phyloP scores from a whole-genome alignment of 2,329 filamentous ascomycete genomes.

The Xylariaceae sp. region DNA sequence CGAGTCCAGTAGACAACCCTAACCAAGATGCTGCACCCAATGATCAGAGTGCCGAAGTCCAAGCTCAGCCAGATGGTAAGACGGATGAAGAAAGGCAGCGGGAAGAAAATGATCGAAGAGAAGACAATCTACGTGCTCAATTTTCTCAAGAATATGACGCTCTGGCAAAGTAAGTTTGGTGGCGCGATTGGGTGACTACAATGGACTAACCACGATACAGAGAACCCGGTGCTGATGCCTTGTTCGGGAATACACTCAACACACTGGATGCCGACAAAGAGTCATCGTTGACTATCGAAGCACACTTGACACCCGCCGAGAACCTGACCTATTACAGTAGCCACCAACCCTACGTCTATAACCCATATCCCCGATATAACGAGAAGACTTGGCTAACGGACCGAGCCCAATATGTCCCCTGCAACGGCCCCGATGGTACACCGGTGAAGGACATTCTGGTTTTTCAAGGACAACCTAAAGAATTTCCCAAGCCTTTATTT shows the following conservation, averaged over 20 bases:
- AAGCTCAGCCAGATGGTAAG: constrained; percentile 12
- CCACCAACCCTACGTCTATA: constrained; percentile 60
- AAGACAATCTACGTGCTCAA: constrained; percentile 35
- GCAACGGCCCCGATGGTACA: constrained; percentile 65
- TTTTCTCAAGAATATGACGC: constrained; percentile 46
- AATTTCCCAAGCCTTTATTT: constrained; percentile 63
- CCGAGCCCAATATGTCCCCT: constrained; percentile 63
- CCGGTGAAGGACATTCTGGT: constrained; percentile 64
- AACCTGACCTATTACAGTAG: constrained; percentile 44
- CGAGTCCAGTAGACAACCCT: constrained; percentile 5
- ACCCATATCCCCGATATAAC: constrained; percentile 74
- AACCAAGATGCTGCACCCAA: background rate
- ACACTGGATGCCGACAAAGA: constrained; percentile 46
- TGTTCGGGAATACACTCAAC: constrained; percentile 61
- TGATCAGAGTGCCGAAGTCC: background rate
- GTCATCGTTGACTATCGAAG: constrained; percentile 34
- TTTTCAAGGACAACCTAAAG: constrained; percentile 62
- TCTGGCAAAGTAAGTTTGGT: constrained; percentile 39
- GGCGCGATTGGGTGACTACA: constrained; percentile 3
- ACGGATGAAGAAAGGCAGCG: constrained; percentile 36
- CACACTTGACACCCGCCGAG: constrained; percentile 37
- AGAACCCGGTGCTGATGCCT: constrained; percentile 49
- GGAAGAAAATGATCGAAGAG: constrained; percentile 37
- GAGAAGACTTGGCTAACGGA: constrained; percentile 57
- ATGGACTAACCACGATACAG: constrained; percentile 39